Evolutionary conservation across 1,139 yeast genomes (phyloP).

Genomic region (Hansenula sp.): DNA sequence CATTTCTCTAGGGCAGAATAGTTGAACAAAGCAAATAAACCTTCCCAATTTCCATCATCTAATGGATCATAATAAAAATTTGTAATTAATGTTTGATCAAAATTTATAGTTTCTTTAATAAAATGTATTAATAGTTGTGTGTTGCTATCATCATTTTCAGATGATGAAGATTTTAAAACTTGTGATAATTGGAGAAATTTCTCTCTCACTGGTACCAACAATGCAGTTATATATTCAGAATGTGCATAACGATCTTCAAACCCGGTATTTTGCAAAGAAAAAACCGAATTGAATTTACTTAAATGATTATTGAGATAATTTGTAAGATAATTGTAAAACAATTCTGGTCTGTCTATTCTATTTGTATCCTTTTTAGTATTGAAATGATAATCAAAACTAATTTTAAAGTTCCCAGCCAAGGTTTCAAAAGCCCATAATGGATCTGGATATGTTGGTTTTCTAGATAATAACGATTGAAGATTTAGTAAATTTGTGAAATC

Average conservation of each 20-base stretch:
- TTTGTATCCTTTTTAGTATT: conserved; percentile 57
- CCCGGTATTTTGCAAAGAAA: conserved; percentile 25
- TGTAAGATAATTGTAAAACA: conserved; percentile 59
- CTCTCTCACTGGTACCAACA: conserved; percentile 45
- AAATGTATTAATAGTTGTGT: conserved; percentile 35
- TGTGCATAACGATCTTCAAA: conserved; percentile 27
- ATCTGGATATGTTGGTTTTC: conserved; percentile 35
- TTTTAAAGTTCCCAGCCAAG: conserved; percentile 50
- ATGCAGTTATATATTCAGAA: conserved; percentile 51
- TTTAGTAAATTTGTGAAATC: conserved; percentile 28
- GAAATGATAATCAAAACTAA: conserved; percentile 75
- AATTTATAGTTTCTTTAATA: conserved; percentile 28
- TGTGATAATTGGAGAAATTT: conserved; percentile 39
- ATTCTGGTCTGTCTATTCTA: conserved; percentile 72
- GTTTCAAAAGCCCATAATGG: conserved; percentile 57
- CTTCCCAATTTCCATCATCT: conserved; percentile 43
- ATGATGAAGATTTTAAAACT: conserved; percentile 37
- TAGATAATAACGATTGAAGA: conserved; percentile 33
- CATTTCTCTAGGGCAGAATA: conserved; percentile 49
- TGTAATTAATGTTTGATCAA: conserved; percentile 23
- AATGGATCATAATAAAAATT: conserved; percentile 24
- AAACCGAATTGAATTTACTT: conserved; percentile 33
- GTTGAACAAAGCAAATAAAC: conserved; percentile 52
- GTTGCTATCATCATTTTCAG: conserved; percentile 47
- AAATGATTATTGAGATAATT: conserved; percentile 44